phyloP scores from a whole-genome alignment of 768 basidiomycete species.

The Thelephora aurantiotincta region DNA sequence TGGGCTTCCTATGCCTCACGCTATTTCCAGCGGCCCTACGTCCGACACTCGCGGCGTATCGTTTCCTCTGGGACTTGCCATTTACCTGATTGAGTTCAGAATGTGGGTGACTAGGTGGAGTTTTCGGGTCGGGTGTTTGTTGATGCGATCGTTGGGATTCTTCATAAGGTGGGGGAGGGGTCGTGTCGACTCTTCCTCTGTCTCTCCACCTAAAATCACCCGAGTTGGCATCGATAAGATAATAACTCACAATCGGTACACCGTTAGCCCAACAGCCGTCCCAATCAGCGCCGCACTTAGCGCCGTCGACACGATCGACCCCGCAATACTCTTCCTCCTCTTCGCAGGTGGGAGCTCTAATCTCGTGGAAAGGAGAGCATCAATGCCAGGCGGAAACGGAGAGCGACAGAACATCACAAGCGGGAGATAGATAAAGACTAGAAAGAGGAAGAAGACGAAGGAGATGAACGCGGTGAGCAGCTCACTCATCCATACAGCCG shows the following conservation, averaged over 20 bases:
- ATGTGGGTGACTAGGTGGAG: no score
- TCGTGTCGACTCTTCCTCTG: slow-evolving; percentile 40
- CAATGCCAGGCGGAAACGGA: slow-evolving; percentile 11
- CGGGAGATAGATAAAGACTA: slow-evolving; percentile 28
- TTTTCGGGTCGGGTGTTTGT: not conserved
- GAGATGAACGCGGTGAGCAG: slow-evolving; percentile 1
- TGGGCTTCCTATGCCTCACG: not conserved
- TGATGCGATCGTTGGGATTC: slow-evolving; percentile 20
- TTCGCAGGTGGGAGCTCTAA: slow-evolving; percentile 68
- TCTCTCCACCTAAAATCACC: slow-evolving; percentile 53
- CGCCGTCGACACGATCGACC: slow-evolving; percentile 73
- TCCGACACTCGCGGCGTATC: no score
- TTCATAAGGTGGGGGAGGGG: slow-evolving; percentile 50
- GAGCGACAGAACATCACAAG: slow-evolving; percentile 3
- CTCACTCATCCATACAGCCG: slow-evolving; percentile 1
- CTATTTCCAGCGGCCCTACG: no score
- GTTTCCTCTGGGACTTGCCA: no score
- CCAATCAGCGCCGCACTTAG: slow-evolving; percentile 78
- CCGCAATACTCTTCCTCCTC: slow-evolving; percentile 68
- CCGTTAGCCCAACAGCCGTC: slow-evolving; percentile 75
- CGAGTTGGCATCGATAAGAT: not conserved
- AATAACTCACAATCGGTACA: slow-evolving; percentile 65
- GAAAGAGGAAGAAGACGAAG: slow-evolving; percentile 17
- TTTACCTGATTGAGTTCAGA: no score
- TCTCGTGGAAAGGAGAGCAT: slow-evolving; percentile 16